These are phyloP conservation scores for Saccharomycopsis vini DNA, from an alignment of 805 yeast genomes.

Conservation along the genomic window DNA sequence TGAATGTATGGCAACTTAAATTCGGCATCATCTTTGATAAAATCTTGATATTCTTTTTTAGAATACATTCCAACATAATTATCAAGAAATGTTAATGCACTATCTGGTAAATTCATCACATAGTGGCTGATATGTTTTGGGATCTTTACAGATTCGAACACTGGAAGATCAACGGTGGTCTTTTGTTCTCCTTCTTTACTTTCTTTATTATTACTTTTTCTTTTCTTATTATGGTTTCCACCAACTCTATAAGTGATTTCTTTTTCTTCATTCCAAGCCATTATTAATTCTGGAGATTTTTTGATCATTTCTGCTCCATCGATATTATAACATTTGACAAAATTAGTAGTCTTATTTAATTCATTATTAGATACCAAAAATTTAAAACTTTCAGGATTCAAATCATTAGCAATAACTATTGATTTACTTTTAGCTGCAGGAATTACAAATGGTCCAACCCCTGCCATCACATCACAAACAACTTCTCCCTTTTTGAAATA, in stretches of 20 bases:
- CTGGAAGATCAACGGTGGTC: too few species aligned
- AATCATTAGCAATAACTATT: constrained; percentile 82
- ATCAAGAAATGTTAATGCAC: constrained; percentile 75
- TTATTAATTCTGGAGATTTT: constrained; percentile 43
- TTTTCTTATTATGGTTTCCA: constrained; percentile 22
- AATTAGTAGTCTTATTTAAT: constrained; percentile 50
- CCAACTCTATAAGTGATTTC: constrained; percentile 29
- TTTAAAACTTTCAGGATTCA: constrained; percentile 79
- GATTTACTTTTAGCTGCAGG: constrained; percentile 80
- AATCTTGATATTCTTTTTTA: constrained; percentile 28
- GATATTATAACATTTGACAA: constrained; percentile 55
- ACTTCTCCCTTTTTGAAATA: constrained; percentile 58
- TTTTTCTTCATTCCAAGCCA: constrained; percentile 35
- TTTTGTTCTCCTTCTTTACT: constrained; percentile 25
- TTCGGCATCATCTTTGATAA: constrained; percentile 30
- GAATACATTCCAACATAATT: constrained; percentile 68
- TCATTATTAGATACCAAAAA: constrained; percentile 58
- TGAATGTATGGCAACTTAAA: constrained; percentile 68
- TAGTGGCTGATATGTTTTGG: constrained; percentile 60
- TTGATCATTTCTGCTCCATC: constrained; percentile 82
- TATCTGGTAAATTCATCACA: constrained; percentile 94
- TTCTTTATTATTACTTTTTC: constrained; percentile 4
- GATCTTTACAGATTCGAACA: constrained; percentile 26
- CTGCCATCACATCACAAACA: constrained; percentile 94
- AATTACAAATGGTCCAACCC: constrained; percentile 96